These are phyloP conservation scores for Naegleria gruberi DNA, from an alignment of 208 protist genomes.

Conservation along the genomic window DNA sequence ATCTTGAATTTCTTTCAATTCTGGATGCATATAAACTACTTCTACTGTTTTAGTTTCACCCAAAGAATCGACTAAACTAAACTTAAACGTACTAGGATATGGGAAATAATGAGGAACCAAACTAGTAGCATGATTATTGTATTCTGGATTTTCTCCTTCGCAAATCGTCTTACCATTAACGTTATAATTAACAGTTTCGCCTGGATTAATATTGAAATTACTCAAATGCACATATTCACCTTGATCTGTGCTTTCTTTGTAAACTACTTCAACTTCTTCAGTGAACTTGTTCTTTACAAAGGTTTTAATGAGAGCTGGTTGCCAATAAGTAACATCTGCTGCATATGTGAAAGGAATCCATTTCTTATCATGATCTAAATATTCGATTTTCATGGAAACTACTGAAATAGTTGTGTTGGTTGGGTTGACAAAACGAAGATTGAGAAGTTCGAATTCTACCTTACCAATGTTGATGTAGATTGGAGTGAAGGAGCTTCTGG, in stretches of 20 bases:
- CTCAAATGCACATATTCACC: background rate
- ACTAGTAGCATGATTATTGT: background rate
- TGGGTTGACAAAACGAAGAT: background rate
- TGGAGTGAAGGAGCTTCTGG: background rate
- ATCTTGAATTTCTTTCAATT: background rate
- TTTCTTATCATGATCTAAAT: background rate
- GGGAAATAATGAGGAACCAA: background rate
- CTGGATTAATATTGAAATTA: background rate
- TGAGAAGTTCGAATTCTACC: background rate
- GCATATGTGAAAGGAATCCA: background rate
- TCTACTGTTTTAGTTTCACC: background rate
- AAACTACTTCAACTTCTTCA: background rate
- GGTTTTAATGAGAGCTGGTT: background rate
- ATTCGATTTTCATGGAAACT: background rate
- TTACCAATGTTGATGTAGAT: no score
- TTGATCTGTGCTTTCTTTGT: background rate
- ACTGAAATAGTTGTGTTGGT: background rate
- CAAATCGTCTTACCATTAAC: background rate
- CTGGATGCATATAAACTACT: background rate
- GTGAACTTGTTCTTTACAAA: background rate
- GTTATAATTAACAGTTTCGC: background rate
- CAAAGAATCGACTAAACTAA: background rate
- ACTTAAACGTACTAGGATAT: background rate
- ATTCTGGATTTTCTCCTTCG: no score
- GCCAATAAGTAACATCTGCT: background rate